Evolutionary conservation across 2,329 filamentous ascomycete genomes (phyloP), one percentile per base, ranked within the genome.

Genomic region (Oidium heveae): DNA sequence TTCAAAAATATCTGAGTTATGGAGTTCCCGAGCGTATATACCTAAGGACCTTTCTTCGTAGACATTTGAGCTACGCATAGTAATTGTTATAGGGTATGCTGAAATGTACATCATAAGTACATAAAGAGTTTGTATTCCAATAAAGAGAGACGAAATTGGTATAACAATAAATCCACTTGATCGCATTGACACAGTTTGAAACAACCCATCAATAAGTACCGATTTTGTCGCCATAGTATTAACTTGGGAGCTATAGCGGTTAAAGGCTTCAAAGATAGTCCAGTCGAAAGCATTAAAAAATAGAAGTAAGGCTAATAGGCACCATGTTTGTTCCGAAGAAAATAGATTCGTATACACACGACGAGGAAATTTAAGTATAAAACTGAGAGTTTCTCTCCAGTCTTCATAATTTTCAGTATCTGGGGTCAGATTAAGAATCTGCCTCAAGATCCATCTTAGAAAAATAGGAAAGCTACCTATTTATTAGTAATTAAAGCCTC

Each of bases 21-120:
- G 39, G 39, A 10, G 24, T 28, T 61, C 58, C 10, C 60, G 56
- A 12, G 64, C 66, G 56, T 79, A 76, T 34, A 80, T 74, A 0
- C 79, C 79, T 1, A 84, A 68, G 0, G 76, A 79, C 7, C 77
- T 71, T 61, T 85, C 80, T 63, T 84, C 80, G 62, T 85, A 85
- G 33, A 82, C 76, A 61, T 84, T 84, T 41, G 79, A 81, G 62
- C 80, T 77, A 32, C 80, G 74, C 66, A 81, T 75, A 0, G 74
- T 77, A 56, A 81, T 76, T 28, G 75, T 73, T 22, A 80, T 72
- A 0, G 79, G 78, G 57, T 78, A 80, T 2, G 73, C 75, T 0
- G 76, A 76, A 44, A 81, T 75, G 63, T 81, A 82, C 75, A 81
- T 81, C 69, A 80, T 78, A 55, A 80, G 71, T 13, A 80, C 68